Evolutionary conservation across 2,329 filamentous ascomycete genomes (phyloP).

Genomic region (Microsporum ferrugineum): DNA sequence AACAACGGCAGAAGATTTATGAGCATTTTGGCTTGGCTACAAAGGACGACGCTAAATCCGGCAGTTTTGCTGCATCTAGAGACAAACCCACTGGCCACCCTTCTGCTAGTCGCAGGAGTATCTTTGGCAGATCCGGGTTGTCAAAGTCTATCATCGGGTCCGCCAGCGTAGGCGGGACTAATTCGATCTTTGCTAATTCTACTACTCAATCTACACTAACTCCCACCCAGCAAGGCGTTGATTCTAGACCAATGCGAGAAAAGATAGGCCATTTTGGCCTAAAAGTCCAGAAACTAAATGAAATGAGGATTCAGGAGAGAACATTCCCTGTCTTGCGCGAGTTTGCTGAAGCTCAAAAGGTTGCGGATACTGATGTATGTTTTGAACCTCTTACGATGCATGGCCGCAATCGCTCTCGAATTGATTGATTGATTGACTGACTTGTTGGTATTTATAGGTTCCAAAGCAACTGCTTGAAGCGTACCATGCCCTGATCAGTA

Average conservation of each 20-base stretch:
- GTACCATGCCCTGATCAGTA: conserved; percentile 67
- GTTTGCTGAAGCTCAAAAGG: conserved; percentile 62
- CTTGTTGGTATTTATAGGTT: conserved; percentile 38
- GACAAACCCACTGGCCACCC: conserved; percentile 34
- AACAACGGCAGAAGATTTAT: conserved; percentile 84
- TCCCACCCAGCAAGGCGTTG: conserved; percentile 41
- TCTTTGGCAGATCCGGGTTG: conserved; percentile 59
- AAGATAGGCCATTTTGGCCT: conserved; percentile 74
- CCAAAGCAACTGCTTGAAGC: conserved; percentile 67
- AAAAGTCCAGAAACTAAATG: conserved; percentile 68
- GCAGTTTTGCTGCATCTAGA: conserved; percentile 31
- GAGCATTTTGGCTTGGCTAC: conserved; percentile 83
- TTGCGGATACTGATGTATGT: conserved; percentile 53
- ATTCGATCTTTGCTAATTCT: conserved; percentile 58
- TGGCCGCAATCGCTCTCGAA: not conserved
- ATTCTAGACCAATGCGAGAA: conserved; percentile 67
- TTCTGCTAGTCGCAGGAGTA: conserved; percentile 38
- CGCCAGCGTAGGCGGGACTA: conserved; percentile 53
- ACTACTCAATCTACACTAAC: conserved; percentile 45
- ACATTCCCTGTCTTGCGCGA: conserved; percentile 65
- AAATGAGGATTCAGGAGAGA: conserved; percentile 52
- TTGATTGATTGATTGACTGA: conserved; percentile 11
- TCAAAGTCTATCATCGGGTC: conserved; percentile 80
- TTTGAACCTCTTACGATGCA: conserved; percentile 6
- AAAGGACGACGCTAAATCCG: conserved; percentile 30